These are phyloP conservation scores for Coemansia sp. DNA, from an alignment of 192 early-diverging fungal species.

Conservation along the genomic window DNA sequence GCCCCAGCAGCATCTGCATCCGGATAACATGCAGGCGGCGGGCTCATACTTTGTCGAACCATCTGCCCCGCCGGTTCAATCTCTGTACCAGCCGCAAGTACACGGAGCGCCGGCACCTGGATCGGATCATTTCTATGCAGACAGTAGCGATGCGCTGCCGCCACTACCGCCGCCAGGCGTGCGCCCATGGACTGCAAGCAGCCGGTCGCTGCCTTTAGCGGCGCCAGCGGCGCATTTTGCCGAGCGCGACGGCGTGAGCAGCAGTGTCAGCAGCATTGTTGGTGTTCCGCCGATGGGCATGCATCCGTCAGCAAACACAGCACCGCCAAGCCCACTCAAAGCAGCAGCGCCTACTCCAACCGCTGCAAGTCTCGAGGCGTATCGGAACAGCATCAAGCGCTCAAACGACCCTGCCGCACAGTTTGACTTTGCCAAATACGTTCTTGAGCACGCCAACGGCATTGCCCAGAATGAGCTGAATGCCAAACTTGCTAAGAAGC, in stretches of 20 bases:
- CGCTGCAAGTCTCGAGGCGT: slow-evolving; percentile 41
- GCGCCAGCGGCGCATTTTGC: slow-evolving; percentile 12
- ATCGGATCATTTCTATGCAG: slow-evolving; percentile 26
- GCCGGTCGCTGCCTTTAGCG: slow-evolving; percentile 39
- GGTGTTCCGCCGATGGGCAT: slow-evolving; percentile 39
- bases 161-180: slow-evolving; percentile 21
- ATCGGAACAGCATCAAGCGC: slow-evolving; percentile 49
- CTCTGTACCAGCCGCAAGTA: slow-evolving; percentile 8
- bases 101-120: background rate
- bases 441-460: slow-evolving; percentile 74
- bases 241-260: slow-evolving; percentile 39
- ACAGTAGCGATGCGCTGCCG: slow-evolving; percentile 31
- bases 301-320: slow-evolving; percentile 24
- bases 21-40: background rate
- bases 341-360: slow-evolving; percentile 36
- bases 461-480: slow-evolving; percentile 64
- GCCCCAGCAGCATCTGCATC: slow-evolving; percentile 16
- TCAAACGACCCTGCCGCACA: slow-evolving; percentile 71
- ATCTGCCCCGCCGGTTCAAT: slow-evolving; percentile 2
- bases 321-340: slow-evolving; percentile 18
- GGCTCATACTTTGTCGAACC: slow-evolving; percentile 8
- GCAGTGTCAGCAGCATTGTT: slow-evolving; percentile 41
- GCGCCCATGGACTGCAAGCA: slow-evolving; percentile 46
- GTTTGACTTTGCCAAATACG: slow-evolving; percentile 83
- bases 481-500: slow-evolving; percentile 66